Conservation (phyloP, 306 rosid genomes). For the Acmispon strigosus region DNA sequence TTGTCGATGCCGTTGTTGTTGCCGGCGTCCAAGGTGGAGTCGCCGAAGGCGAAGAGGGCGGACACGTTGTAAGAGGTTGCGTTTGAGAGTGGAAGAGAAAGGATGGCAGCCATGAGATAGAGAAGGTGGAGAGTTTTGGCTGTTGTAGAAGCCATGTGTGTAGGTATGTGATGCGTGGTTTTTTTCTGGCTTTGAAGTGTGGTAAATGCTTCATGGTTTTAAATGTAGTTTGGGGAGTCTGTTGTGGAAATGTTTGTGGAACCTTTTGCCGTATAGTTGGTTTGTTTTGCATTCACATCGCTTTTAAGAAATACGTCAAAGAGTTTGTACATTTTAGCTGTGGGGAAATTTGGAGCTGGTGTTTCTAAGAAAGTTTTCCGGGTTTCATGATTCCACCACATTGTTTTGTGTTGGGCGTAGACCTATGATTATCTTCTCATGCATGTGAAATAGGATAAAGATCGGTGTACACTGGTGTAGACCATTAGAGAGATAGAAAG, state of each 20-base stretch:
- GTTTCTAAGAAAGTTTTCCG: too few relatives aligned
- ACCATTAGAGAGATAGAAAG: too few relatives aligned
- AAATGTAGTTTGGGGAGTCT: neutral
- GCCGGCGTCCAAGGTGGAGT: conserved; percentile 29
- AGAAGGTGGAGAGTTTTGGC: neutral
- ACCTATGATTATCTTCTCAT: too few relatives aligned
- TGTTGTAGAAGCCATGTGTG: neutral
- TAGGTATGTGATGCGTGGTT: neutral
- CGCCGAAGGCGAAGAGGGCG: conserved; percentile 29
- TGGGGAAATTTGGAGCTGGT: too few relatives aligned
- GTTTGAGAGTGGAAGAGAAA: neutral
- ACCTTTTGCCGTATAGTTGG: too few relatives aligned
- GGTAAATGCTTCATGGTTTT: neutral
- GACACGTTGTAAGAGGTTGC: neutral
- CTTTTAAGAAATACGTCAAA: too few relatives aligned
- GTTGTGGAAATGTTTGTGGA: neutral
- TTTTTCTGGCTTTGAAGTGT: neutral
- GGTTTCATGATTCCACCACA: too few relatives aligned
- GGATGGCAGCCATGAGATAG: neutral
- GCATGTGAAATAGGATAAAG: too few relatives aligned
- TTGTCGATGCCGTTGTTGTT: conserved; percentile 19
- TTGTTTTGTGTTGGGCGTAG: too few relatives aligned
- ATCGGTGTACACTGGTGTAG: too few relatives aligned
- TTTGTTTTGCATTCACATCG: too few relatives aligned
- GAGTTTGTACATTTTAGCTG: too few relatives aligned